These are phyloP conservation scores for Fistulifera solaris DNA, from an alignment of 108 stramenopile genomes.

Conservation along the genomic window DNA sequence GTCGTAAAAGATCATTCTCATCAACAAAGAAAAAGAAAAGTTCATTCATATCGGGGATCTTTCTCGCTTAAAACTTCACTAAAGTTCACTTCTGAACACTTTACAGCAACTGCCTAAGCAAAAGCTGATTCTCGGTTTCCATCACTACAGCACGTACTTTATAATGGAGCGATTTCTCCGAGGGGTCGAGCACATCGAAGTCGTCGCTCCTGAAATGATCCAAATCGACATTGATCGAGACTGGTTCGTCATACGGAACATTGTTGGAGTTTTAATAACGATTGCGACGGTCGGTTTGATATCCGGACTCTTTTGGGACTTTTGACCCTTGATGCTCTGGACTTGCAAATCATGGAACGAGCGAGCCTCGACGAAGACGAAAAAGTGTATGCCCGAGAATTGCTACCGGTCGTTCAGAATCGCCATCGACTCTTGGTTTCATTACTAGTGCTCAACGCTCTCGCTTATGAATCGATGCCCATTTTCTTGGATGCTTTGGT, in stretches of 20 bases:
- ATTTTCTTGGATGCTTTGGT: conserved; percentile 88
- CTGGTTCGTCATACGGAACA: background rate
- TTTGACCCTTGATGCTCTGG: conserved; percentile 73
- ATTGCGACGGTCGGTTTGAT: conserved; percentile 77
- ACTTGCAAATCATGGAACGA: conserved; percentile 70
- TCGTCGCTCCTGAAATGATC: too few species aligned
- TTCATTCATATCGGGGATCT: too few species aligned
- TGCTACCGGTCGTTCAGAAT: conserved; percentile 62
- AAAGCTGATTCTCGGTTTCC: background rate
- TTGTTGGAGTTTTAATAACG: conserved; percentile 35
- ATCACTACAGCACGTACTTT: background rate
- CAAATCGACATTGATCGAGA: too few species aligned
- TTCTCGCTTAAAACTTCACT: too few species aligned
- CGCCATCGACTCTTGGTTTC: conserved; percentile 91
- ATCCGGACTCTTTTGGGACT: conserved; percentile 92
- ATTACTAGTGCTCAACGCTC: conserved; percentile 82
- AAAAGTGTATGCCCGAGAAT: conserved; percentile 26
- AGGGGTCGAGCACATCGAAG: too few species aligned
- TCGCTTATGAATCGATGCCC: conserved; percentile 89
- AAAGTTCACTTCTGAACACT: too few species aligned
- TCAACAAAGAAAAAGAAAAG: too few species aligned
- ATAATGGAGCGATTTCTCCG: background rate
- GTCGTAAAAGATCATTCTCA: too few species aligned
- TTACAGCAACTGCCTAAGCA: too few species aligned
- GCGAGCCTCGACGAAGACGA: conserved; percentile 33